phyloP scores from a whole-genome alignment of 2,329 filamentous ascomycete species.

The Acrocalymma vagum region DNA sequence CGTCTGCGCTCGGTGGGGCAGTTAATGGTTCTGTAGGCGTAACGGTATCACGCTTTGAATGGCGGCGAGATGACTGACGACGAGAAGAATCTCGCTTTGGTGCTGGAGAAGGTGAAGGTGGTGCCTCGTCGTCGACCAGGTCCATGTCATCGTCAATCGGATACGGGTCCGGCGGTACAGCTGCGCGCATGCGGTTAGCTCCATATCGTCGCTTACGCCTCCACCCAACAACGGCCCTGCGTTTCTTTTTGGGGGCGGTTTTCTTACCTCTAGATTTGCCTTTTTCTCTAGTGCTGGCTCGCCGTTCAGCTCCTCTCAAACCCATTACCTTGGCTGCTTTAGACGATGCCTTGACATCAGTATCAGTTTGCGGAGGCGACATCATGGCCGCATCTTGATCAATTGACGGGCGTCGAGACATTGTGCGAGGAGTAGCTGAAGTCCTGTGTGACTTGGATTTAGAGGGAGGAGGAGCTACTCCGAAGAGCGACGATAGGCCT shows the following conservation, averaged over 20 bases:
- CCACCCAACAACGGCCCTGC: constrained; percentile 28
- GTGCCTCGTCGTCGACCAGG: constrained; percentile 54
- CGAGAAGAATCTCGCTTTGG: constrained; percentile 46
- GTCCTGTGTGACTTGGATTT: constrained; percentile 75
- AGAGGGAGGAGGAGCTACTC: constrained; percentile 59
- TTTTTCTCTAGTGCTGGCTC: constrained; percentile 52
- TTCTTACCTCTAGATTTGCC: constrained; percentile 60
- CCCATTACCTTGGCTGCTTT: constrained; percentile 85
- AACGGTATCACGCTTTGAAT: constrained; percentile 51
- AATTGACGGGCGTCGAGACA: constrained; percentile 73
- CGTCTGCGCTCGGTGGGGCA: constrained; percentile 51
- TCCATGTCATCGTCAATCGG: constrained; percentile 69
- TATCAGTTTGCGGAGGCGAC: constrained; percentile 77
- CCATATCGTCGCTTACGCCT: constrained; percentile 45
- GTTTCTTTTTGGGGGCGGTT: constrained; percentile 24
- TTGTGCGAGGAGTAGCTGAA: constrained; percentile 63
- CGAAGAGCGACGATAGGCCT: constrained; percentile 71
- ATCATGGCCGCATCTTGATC: constrained; percentile 72
- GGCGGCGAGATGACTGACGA: constrained; percentile 50
- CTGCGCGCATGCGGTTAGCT: constrained; percentile 42
- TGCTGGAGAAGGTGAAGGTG: constrained; percentile 38
- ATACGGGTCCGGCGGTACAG: constrained; percentile 65
- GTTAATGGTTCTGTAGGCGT: constrained; percentile 42
- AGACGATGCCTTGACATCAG: constrained; percentile 65
- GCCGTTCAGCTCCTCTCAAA: constrained; percentile 54